Evolutionary conservation across 805 yeast species (phyloP).

Genomic region (Brettanomyces anomalus): DNA sequence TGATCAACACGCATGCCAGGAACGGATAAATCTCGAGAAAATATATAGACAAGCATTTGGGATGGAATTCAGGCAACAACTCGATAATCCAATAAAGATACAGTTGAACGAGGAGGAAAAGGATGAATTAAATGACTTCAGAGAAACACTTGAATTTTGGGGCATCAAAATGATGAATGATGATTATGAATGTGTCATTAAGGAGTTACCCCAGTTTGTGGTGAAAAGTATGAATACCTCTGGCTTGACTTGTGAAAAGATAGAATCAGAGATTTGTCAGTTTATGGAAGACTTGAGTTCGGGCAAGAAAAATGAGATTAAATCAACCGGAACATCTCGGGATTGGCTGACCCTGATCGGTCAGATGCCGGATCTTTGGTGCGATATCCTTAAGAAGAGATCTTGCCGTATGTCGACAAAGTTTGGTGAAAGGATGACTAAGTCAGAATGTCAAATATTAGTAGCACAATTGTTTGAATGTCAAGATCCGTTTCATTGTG

Average conservation of each 20-base stretch:
- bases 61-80: neutral
- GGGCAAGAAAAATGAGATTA: neutral
- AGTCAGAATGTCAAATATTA: slow-evolving; percentile 35
- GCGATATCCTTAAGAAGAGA: slow-evolving; percentile 43
- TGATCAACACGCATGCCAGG: slow-evolving; percentile 87
- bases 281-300: neutral
- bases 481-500: slow-evolving; percentile 64
- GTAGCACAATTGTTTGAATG: slow-evolving; percentile 38
- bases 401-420: slow-evolving; percentile 65
- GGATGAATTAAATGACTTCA: slow-evolving; percentile 23
- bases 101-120: slow-evolving; percentile 23
- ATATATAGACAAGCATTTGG: slow-evolving; percentile 30
- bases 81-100: slow-evolving; percentile 12
- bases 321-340: neutral
- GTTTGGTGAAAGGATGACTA: slow-evolving; percentile 53
- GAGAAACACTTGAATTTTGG: slow-evolving; percentile 31
- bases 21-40: slow-evolving; percentile 54
- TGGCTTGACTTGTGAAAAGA: neutral
- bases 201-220: no score
- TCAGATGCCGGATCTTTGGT: slow-evolving; percentile 41
- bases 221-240: no score
- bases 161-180: slow-evolving; percentile 29
- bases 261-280: neutral
- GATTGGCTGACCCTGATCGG: slow-evolving; percentile 10
- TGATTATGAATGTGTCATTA: no score